These are phyloP conservation scores for Penicillium waksmanii DNA, from an alignment of 495 filamentous ascomycete species.

Conservation along the genomic window DNA sequence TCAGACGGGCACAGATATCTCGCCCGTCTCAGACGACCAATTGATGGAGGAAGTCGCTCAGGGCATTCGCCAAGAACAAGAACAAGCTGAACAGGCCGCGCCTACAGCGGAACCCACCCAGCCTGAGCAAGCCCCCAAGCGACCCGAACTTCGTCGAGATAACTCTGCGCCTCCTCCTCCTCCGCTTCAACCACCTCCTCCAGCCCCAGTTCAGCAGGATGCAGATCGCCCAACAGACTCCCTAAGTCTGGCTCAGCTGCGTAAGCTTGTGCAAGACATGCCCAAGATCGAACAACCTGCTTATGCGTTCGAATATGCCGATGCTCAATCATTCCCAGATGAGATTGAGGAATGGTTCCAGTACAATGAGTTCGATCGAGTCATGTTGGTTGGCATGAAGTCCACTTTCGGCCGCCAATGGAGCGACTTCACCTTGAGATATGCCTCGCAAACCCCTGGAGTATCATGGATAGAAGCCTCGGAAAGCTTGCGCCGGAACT, in stretches of 20 bases:
- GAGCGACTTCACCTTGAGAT: conserved; percentile 47
- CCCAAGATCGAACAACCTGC: conserved; percentile 76
- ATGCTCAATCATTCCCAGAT: conserved; percentile 76
- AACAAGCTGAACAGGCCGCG: conserved; percentile 35
- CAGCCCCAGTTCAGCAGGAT: conserved; percentile 52
- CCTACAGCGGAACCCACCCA: conserved; percentile 17
- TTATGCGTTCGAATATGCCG: conserved; percentile 94
- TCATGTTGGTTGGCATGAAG: conserved; percentile 67
- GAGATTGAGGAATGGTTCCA: conserved; percentile 97
- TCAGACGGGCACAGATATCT: conserved; percentile 57
- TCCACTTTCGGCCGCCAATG: conserved; percentile 71
- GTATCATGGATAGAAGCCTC: conserved; percentile 56
- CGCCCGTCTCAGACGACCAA: conserved; percentile 51
- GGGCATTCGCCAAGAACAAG: conserved; percentile 52
- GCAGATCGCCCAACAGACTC: conserved; percentile 65
- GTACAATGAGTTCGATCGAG: conserved; percentile 79
- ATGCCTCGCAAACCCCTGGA: conserved; percentile 36
- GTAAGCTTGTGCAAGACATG: conserved; percentile 78
- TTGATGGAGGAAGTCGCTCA: conserved; percentile 54
- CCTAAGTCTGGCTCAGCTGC: conserved; percentile 79
- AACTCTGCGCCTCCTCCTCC: conserved; percentile 61
- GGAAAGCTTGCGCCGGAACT: conserved; percentile 45
- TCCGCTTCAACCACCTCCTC: conserved; percentile 62
- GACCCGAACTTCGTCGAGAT: conserved; percentile 62
- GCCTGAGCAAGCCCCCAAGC: conserved; percentile 30